These are phyloP conservation scores for Artomyces pyxidatus DNA, from an alignment of 768 basidiomycete genomes.

Conservation along the genomic window DNA sequence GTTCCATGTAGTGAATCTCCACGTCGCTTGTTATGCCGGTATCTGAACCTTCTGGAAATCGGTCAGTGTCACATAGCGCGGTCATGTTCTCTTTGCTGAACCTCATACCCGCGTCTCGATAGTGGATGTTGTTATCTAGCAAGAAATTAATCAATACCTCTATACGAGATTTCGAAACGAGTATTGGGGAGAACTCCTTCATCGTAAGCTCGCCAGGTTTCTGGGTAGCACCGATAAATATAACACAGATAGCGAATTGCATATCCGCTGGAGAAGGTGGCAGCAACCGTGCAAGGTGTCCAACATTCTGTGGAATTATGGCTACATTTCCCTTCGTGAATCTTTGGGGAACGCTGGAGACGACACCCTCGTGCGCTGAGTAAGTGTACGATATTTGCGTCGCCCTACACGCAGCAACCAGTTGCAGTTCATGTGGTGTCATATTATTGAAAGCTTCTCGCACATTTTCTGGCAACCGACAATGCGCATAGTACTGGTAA, in stretches of 20 bases:
- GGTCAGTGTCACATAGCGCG: not conserved
- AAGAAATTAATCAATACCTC: not conserved
- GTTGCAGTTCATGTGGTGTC: not conserved
- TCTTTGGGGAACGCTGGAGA: not conserved
- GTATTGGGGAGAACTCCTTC: not conserved
- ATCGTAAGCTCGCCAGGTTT: not conserved
- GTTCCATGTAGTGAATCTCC: not conserved
- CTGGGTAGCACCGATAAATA: not conserved
- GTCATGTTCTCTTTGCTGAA: not conserved
- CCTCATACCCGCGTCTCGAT: not conserved
- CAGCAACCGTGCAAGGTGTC: not conserved
- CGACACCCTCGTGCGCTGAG: too few relatives aligned
- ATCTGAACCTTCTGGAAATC: not conserved
- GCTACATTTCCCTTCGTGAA: not conserved
- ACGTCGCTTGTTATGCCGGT: not conserved
- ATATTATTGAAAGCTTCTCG: not conserved
- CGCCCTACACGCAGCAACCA: not conserved
- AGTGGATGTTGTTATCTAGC: not conserved
- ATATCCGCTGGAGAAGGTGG: not conserved
- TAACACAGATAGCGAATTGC: not conserved
- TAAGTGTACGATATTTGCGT: not conserved
- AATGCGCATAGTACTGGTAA: not conserved
- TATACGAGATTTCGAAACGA: not conserved
- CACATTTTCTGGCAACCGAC: not conserved
- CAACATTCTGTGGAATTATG: constrained; percentile 1